Percentiles rank a stretch among this genome's conserved stretches.
These are phyloP conservation scores for Excoecaria agallocha DNA, from an alignment of 345 rosid species.

Conservation along the genomic window DNA sequence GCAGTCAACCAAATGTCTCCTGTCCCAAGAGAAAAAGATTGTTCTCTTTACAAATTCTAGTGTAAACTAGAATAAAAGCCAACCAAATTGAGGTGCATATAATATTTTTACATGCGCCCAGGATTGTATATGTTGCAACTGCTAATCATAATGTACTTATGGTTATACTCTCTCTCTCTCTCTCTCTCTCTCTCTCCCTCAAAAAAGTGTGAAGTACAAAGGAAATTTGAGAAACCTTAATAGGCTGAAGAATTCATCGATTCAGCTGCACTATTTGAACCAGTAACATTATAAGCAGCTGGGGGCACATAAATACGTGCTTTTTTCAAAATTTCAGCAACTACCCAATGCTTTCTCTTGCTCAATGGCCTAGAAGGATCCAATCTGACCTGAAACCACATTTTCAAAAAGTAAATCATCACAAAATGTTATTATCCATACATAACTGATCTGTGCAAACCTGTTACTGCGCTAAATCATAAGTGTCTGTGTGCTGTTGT, in stretches of 20 bases:
- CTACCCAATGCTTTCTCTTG: conserved; percentile 83
- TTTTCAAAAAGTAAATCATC: not conserved
- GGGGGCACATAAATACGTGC: conserved; percentile 70
- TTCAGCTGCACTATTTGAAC: conserved; percentile 19
- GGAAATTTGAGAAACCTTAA: conserved; percentile 25
- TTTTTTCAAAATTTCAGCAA: conserved; percentile 84
- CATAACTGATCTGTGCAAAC: not conserved
- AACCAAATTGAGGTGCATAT: not conserved
- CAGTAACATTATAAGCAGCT: conserved; percentile 14
- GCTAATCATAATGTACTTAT: not conserved
- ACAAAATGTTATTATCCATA: not conserved
- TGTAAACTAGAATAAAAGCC: not conserved
- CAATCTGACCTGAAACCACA: conserved; percentile 52
- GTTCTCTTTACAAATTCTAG: not conserved
- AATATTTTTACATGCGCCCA: not conserved
- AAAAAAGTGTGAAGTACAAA: not conserved
- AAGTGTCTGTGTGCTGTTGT: not conserved
- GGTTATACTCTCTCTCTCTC: no score
- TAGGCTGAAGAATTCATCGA: conserved; percentile 27
- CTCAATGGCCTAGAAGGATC: conserved; percentile 98
- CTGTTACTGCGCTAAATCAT: not conserved
- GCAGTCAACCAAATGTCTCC: not conserved
- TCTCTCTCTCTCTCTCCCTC: no score
- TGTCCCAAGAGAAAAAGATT: not conserved
- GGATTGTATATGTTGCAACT: not conserved